Evolutionary conservation across 1,284 basidiomycete genomes (phyloP).

Genomic region (Ceratorhiza oryzae-sativae): DNA sequence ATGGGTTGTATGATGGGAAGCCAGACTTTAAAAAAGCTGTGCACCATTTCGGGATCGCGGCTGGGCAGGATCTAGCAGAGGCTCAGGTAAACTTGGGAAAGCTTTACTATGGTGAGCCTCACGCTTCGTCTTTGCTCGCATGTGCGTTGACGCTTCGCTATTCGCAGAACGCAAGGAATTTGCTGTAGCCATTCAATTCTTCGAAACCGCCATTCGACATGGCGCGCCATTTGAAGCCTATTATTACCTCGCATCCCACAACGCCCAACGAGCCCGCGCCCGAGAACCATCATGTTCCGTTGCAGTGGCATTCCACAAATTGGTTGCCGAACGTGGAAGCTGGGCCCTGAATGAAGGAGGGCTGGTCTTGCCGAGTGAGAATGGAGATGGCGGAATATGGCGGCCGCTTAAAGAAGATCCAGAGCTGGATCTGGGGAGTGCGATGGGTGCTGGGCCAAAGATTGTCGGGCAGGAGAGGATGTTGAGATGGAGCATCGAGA

Average conservation of each 20-base stretch:
- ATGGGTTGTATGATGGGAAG: slow-evolving; percentile 75
- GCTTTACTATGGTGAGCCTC: slow-evolving; percentile 69
- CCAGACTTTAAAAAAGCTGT: slow-evolving; percentile 76
- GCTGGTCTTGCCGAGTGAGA: slow-evolving; percentile 37
- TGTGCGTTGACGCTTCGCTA: slow-evolving; percentile 42
- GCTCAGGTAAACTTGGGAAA: slow-evolving; percentile 92
- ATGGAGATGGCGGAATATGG: background rate
- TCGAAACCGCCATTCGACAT: slow-evolving; percentile 81
- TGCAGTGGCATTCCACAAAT: slow-evolving; percentile 88
- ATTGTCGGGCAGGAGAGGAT: slow-evolving; percentile 69
- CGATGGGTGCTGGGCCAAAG: slow-evolving; percentile 17
- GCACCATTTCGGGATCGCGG: slow-evolving; percentile 78
- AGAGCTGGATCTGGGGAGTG: slow-evolving; percentile 9
- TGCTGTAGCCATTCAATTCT: slow-evolving; percentile 68
- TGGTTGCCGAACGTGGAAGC: slow-evolving; percentile 84
- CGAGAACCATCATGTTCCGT: slow-evolving; percentile 68
- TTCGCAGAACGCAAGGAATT: slow-evolving; percentile 67
- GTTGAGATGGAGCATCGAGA: slow-evolving; percentile 93
- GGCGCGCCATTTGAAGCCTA: slow-evolving; percentile 93
- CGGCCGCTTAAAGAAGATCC: slow-evolving; percentile 17
- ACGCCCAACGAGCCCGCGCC: slow-evolving; percentile 67
- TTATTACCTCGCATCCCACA: slow-evolving; percentile 86
- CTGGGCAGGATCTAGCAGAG: slow-evolving; percentile 85
- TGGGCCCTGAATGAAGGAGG: slow-evolving; percentile 74
- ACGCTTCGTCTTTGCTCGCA: slow-evolving; percentile 45